These are phyloP conservation scores for Podaxis sp. DNA, from an alignment of 768 basidiomycete species.

Conservation along the genomic window DNA sequence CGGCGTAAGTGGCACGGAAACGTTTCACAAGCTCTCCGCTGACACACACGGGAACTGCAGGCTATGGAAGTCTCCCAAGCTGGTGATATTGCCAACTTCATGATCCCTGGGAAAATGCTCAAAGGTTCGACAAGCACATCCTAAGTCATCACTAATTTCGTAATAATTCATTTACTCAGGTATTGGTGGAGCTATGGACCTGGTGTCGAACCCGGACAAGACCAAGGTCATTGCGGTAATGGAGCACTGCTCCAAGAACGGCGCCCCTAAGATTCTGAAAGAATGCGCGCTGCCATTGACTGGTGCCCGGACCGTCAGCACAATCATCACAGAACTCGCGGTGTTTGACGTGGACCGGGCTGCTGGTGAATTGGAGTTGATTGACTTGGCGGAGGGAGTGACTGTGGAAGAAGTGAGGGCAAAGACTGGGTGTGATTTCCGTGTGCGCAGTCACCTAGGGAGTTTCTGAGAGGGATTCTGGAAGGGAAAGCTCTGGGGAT, in stretches of 20 bases:
- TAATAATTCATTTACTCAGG: conserved; percentile 36
- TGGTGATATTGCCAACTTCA: conserved; percentile 96
- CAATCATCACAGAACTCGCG: conserved; percentile 89
- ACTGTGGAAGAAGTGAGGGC: conserved; percentile 78
- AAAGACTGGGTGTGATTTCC: conserved; percentile 86
- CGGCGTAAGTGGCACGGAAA: conserved; percentile 51
- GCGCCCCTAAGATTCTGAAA: conserved; percentile 82
- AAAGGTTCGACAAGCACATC: conserved; percentile 44
- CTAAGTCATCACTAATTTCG: conserved; percentile 10
- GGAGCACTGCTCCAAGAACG: conserved; percentile 90
- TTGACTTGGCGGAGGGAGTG: conserved; percentile 81
- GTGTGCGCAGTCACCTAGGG: conserved; percentile 47
- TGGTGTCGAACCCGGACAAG: conserved; percentile 93
- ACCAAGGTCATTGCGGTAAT: conserved; percentile 89
- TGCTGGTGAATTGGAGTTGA: conserved; percentile 67
- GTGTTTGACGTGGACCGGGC: conserved; percentile 86
- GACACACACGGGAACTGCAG: conserved; percentile 27
- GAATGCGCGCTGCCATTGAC: conserved; percentile 84
- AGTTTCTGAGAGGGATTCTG: conserved; percentile 22
- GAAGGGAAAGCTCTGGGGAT: background rate
- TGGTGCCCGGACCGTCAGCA: conserved; percentile 82
- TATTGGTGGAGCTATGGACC: conserved; percentile 95
- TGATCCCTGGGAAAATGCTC: conserved; percentile 94
- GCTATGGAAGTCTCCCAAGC: conserved; percentile 94
- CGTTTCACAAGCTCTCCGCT: conserved; percentile 3